Percentiles rank a stretch among this genome's conserved stretches.
Evolutionary conservation across 805 yeast genomes (phyloP).

Genomic region (Saturnispora serradocipensis): DNA sequence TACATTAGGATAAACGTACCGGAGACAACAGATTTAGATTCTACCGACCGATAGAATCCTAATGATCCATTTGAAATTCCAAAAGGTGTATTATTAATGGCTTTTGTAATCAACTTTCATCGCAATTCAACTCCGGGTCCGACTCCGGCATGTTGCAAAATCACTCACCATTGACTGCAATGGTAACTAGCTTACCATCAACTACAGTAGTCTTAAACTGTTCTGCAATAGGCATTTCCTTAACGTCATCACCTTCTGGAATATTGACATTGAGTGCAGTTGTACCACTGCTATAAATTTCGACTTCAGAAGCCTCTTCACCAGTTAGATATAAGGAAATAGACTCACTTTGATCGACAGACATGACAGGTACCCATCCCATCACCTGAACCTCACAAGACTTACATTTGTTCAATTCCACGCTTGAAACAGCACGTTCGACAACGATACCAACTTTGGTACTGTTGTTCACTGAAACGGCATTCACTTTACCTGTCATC

Average conservation of each 20-base stretch:
- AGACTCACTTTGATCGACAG: conserved; percentile 81
- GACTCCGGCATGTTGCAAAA: conserved; percentile 5
- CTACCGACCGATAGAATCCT: background rate
- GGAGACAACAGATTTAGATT: background rate
- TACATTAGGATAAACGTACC: background rate
- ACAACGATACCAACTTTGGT: conserved; percentile 66
- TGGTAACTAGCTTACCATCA: conserved; percentile 52
- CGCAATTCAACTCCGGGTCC: conserved; percentile 5
- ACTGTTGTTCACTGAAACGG: conserved; percentile 71
- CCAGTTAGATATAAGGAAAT: conserved; percentile 54
- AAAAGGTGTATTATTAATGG: background rate
- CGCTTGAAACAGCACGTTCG: conserved; percentile 78
- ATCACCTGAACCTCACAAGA: conserved; percentile 80
- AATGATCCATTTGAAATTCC: background rate
- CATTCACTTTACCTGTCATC: conserved; percentile 85
- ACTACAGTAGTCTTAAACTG: conserved; percentile 70
- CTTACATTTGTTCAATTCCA: conserved; percentile 75
- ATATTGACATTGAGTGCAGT: conserved; percentile 80
- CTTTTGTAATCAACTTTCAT: background rate
- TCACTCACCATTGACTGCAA: conserved; percentile 55
- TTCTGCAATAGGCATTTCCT: conserved; percentile 83
- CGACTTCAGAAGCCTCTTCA: conserved; percentile 34
- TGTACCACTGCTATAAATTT: conserved; percentile 75
- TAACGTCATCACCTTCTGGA: conserved; percentile 69
- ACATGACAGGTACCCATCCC: conserved; percentile 74